Base-by-base conservation (phyloP, 768 basidiomycete genomes). In the Tremella fuciformis region DNA sequence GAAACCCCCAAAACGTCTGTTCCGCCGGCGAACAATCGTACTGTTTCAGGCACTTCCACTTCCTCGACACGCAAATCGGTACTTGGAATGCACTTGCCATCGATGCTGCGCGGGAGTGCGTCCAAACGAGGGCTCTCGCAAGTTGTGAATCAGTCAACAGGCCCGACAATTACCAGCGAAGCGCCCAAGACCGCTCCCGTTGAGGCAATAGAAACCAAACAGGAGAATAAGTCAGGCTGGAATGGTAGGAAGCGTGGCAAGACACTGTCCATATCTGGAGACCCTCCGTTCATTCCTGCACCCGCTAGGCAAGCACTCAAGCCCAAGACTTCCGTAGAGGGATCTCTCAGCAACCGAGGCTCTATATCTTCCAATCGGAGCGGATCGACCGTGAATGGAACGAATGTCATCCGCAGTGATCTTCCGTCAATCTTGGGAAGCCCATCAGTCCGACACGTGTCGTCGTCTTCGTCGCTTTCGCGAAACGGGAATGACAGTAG, bases 91-190 rank as follows among this genome's bases (percentile, higher is more conserved):
- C 87, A 88, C 13, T 77, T 91, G 42, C 87, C 87, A 13, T 88
- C 89, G 11, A 80, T 93, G 66, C 81, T 96, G 59, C 90, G 93
- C 72, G 83, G 84, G 15, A 92, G 90, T 19, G 86, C 83, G 66
- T 92, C 89, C 19, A 83, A 86, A 73, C 84, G 87, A 68, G 92
- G 88, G 73, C 73, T 93, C 55, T 60, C 70, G 0, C 58, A 65
- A 13, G 70, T 71, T 18, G 57, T 67, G 15, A 48, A 47, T 8
- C 46, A 53, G 2, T 41, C 62, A n/a, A 49, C 42, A 18, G 13
- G 52, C 19, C 15, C n/a, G n/a, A 13, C 51, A 1, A 58, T 69
- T 21, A 39, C 37, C 18, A 15, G 59, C 7, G 25, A 52, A 18
- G 26, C 22, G 6, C n/a, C n/a, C 4, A 18, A 46, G 15, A 46